Conservation (phyloP, 768 basidiomycete genomes). For the Hortiboletus campestris region DNA sequence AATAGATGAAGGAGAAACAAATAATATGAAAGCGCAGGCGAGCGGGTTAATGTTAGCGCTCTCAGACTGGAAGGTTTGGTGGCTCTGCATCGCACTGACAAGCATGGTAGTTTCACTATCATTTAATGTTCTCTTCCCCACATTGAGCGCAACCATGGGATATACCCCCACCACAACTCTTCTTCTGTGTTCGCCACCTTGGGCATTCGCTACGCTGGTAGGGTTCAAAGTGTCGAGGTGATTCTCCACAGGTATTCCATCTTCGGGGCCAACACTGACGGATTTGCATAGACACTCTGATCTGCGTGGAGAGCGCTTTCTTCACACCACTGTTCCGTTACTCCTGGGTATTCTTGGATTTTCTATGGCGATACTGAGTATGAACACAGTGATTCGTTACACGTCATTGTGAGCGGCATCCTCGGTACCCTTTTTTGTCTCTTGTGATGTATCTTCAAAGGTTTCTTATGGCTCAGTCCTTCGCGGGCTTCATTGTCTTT, state of each 20-base stretch:
- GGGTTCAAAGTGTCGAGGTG: slow-evolving; percentile 55
- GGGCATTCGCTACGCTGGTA: slow-evolving; percentile 57
- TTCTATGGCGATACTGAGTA: slow-evolving; percentile 59
- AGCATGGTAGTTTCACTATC: slow-evolving; percentile 57
- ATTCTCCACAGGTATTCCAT: slow-evolving; percentile 2
- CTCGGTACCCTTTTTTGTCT: not conserved
- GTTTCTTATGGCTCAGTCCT: slow-evolving; percentile 76
- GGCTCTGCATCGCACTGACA: slow-evolving; percentile 63
- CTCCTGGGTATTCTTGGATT: slow-evolving; percentile 66
- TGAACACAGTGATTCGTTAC: slow-evolving; percentile 62
- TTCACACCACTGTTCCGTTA: slow-evolving; percentile 56
- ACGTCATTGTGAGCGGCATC: slow-evolving; percentile 50
- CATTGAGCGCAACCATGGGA: slow-evolving; percentile 70
- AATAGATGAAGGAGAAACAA: slow-evolving; percentile 46
- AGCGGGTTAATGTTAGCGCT: slow-evolving; percentile 48
- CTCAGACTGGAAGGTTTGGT: slow-evolving; percentile 84
- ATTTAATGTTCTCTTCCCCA: slow-evolving; percentile 82
- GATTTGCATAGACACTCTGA: slow-evolving; percentile 61
- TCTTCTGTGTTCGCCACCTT: slow-evolving; percentile 70
- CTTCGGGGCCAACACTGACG: not conserved
- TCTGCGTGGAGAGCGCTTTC: slow-evolving; percentile 63
- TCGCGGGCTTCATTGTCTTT: slow-evolving; percentile 69
- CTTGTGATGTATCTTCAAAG: slow-evolving; percentile 33
- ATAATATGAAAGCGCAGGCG: slow-evolving; percentile 25
- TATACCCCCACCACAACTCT: slow-evolving; percentile 63